A percentile compares a stretch with the other conserved stretches of the same genome.
phyloP scores from a whole-genome alignment of 2,329 filamentous ascomycete genomes.

The Epichloe sibirici region DNA sequence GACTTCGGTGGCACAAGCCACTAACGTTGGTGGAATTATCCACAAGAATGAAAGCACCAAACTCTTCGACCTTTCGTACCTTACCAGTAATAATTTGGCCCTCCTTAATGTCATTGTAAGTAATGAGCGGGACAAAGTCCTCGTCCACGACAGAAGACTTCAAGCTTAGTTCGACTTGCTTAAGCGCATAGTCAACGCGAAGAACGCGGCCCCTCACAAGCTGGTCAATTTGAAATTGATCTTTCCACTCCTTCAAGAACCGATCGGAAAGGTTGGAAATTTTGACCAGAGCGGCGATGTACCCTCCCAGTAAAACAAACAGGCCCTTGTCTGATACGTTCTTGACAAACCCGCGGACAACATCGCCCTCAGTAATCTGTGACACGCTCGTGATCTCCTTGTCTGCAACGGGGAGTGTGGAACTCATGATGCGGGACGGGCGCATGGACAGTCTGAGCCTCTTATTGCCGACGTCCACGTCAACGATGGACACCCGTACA shows the following conservation, averaged over 20 bases:
- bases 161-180: constrained; percentile 73
- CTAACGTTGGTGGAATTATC: constrained; percentile 82
- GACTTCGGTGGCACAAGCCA: constrained; percentile 80
- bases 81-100: constrained; percentile 82
- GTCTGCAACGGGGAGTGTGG: constrained; percentile 68
- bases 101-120: constrained; percentile 61
- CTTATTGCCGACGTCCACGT: constrained; percentile 75
- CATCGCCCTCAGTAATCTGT: constrained; percentile 64
- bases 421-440: constrained; percentile 81
- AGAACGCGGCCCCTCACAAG: constrained; percentile 80
- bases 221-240: constrained; percentile 75
- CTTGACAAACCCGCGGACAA: constrained; percentile 86
- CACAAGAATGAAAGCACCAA: constrained; percentile 85
- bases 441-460: constrained; percentile 68
- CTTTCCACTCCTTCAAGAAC: constrained; percentile 93
- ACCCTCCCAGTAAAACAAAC: constrained; percentile 72
- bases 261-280: constrained; percentile 82
- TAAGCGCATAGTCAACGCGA: constrained; percentile 52
- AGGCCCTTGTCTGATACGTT: constrained; percentile 81
- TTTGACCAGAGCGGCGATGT: constrained; percentile 70
- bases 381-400: constrained; percentile 59
- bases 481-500: constrained; percentile 73
- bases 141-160: constrained; percentile 76
- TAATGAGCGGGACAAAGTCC: constrained; percentile 61
- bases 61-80: constrained; percentile 87